Base-by-base conservation (phyloP, 768 basidiomycete genomes). In the Leccinum rimulosum region DNA sequence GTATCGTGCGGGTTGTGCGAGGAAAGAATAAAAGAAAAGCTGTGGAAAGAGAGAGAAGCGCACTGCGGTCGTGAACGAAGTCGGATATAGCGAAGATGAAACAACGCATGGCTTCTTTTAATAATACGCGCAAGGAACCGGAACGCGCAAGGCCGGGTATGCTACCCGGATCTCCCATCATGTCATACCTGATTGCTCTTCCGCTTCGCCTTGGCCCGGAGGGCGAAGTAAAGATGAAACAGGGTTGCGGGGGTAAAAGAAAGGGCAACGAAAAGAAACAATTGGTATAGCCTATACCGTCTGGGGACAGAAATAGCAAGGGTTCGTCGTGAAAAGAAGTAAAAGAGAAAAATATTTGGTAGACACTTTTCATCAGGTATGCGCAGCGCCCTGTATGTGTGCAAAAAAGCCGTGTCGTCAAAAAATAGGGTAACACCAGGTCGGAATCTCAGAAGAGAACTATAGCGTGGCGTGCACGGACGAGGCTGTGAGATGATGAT, bases 381-480 rank as follows among this genome's bases (percentile, higher is more conserved):
- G 68, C 69, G 61, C 68, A 69, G 69, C 69, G 66, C 61, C 68
- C 68, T 62, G 66, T 61, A 59, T 57, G 61, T 61, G 56, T 57
- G 40, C 40, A 43, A 43, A 43, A 68, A 68, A 56, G 63, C 52
- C 58, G 28, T 59, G 64, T 56, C 61, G 38, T 60, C 68, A 61
- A 64, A 67, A 57, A 58, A 56, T 43, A 49, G 30, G 52, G 52
- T 58, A 70, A 69, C 68, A 68, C 68, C 66, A 62, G 64, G 63
- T 69, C 35, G 54, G 60, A 55, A 59, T 60, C 57, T 58, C 62
- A 52, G 61, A 43, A 59, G 54, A 15, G 40, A 59, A 59, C 60
- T 62, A 58, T 61, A 64, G 68, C 61, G 68, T 60, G 59, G 50
- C 49, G 31, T 68, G 61, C 59, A 58, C 61, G n/a, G 38, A 47